Evolutionary conservation across 2,329 filamentous ascomycete genomes (phyloP).

Genomic region (Cyphellophora europaea): DNA sequence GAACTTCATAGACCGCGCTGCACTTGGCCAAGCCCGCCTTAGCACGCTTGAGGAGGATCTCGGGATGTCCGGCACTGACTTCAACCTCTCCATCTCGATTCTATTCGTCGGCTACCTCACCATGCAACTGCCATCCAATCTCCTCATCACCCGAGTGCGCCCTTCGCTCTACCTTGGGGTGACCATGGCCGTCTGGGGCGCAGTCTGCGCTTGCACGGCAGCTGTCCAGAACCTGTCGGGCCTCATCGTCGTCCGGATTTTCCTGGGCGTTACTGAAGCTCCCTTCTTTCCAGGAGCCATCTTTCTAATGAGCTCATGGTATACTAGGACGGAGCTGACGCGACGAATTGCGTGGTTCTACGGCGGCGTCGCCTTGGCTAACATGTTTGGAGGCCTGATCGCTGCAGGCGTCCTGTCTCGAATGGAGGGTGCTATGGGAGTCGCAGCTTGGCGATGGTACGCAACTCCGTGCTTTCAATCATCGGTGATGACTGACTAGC

Average conservation of each 20-base stretch:
- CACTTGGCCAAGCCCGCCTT: slow-evolving; percentile 23
- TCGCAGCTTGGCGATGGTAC: slow-evolving; percentile 34
- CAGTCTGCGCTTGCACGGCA: slow-evolving; percentile 24
- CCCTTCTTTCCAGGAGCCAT: slow-evolving; percentile 27
- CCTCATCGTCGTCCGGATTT: slow-evolving; percentile 31
- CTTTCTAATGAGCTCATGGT: slow-evolving; percentile 31
- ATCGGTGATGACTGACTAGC: too few species aligned
- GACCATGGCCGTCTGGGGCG: slow-evolving; percentile 25
- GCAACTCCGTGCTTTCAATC: too few species aligned
- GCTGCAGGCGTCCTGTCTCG: slow-evolving; percentile 25
- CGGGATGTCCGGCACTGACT: slow-evolving; percentile 20
- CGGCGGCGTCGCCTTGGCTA: slow-evolving; percentile 24
- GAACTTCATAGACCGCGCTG: slow-evolving; percentile 25
- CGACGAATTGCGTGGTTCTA: slow-evolving; percentile 26
- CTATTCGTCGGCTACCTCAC: slow-evolving; percentile 25
- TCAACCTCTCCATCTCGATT: slow-evolving; percentile 21
- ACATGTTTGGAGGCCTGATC: slow-evolving; percentile 34
- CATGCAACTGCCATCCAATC: slow-evolving; percentile 21
- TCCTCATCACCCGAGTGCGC: slow-evolving; percentile 20
- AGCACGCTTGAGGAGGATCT: slow-evolving; percentile 21
- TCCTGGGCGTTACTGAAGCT: slow-evolving; percentile 34
- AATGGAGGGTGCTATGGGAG: slow-evolving; percentile 25
- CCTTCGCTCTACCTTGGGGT: slow-evolving; percentile 20
- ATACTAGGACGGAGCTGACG: slow-evolving; percentile 25
- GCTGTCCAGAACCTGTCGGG: slow-evolving; percentile 22